Evolutionary conservation across 2,329 filamentous ascomycete species (phyloP).

Genomic region (Apiospora saccharicola): DNA sequence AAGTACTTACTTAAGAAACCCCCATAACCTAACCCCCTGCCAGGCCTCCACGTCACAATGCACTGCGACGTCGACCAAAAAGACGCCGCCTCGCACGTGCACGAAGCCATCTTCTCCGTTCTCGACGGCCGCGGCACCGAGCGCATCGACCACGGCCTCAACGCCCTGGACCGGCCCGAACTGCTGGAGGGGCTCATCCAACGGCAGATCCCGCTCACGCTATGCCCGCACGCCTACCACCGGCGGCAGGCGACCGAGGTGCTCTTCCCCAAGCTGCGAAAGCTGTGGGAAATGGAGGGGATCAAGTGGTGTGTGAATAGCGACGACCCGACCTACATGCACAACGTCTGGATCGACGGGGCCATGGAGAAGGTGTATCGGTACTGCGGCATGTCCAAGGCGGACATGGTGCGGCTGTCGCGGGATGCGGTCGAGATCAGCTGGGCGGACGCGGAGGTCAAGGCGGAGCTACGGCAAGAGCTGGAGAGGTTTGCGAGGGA

Average conservation of each 20-base stretch:
- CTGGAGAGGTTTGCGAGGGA: conserved; percentile 30
- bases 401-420: conserved; percentile 51
- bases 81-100: conserved; percentile 53
- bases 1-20: background rate
- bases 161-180: conserved; percentile 44
- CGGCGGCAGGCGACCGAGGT: conserved; percentile 51
- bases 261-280: conserved; percentile 52
- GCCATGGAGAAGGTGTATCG: conserved; percentile 53
- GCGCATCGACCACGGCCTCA: conserved; percentile 52
- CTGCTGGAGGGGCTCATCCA: conserved; percentile 44
- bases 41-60: conserved; percentile 50
- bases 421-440: conserved; percentile 53
- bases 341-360: conserved; percentile 57
- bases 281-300: conserved; percentile 48
- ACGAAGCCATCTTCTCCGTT: conserved; percentile 43
- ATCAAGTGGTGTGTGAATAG: conserved; percentile 68
- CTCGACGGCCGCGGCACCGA: conserved; percentile 44
- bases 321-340: conserved; percentile 74
- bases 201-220: conserved; percentile 46
- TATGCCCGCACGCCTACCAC: conserved; percentile 51
- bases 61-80: conserved; percentile 61
- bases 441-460: conserved; percentile 52
- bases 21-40: background rate
- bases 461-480: conserved; percentile 39
- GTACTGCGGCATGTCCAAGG: conserved; percentile 48